Evolutionary conservation across 2,329 filamentous ascomycete genomes (phyloP), one percentile per base, ranked within the genome.

Genomic region (Aspergillus felis): DNA sequence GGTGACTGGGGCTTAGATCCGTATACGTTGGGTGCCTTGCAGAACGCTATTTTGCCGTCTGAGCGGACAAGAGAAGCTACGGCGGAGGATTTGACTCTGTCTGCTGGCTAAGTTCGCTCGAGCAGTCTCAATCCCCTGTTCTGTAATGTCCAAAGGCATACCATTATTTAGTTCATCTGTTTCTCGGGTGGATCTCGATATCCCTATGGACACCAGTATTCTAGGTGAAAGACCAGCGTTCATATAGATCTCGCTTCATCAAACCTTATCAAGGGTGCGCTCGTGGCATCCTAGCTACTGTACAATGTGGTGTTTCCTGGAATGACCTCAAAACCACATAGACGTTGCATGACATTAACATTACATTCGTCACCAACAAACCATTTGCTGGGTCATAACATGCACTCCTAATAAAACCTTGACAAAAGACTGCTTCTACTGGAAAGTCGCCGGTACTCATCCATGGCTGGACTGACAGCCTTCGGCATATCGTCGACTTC

Each of bases 1-100:
- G 82, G 82, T 3, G 83, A 81, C 62, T 76, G 82, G 64, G 82
- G 82, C 3, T 66, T 84, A 27, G 71, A 77, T 46, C 47, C 59
- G 1, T 62, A 62, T 38, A 64, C 71, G 12, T 68, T 72, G 57
- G 62, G 62, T 12, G 61, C 66, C 20, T 62, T 78, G 32, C 67
- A 72, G 28, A 74, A 74, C 56, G 72, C 73, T 3, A 58, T 74
- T 10, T 57, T 72, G 4, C 74, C 74, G 3, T 67, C 51, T 42
- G 59, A 66, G 28, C 62, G 66, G 29, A 53, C 8, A 3, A 27
- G 25, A 9, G 14, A 35, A 35, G n/a, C 44, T 22, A 47, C 12
- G 1, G 2, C 44, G 12, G 14, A 44, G 14, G 12, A 27, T 27
- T 3, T 24, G 10, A 1, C 12, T 25, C 44, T 22, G 22, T 14